Conservation (phyloP, 768 basidiomycete genomes). For the Podaxis carcinomalis region DNA sequence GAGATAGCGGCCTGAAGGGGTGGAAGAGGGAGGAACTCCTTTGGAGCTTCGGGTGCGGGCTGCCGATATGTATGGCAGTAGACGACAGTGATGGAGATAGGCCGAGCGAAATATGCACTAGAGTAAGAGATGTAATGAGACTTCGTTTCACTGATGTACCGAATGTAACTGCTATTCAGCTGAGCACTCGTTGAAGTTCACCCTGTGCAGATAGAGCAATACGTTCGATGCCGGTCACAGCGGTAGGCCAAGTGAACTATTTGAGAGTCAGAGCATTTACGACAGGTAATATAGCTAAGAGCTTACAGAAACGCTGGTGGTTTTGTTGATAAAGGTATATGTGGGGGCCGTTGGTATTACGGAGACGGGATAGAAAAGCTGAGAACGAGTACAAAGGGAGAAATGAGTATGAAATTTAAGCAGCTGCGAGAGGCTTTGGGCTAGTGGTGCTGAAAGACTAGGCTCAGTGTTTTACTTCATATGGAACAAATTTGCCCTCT, state of each 20-base stretch:
- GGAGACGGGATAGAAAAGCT: neutral
- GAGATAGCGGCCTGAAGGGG: constrained; percentile 28
- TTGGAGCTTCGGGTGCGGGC: constrained; percentile 18
- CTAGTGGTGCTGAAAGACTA: neutral
- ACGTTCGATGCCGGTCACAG: constrained; percentile 59
- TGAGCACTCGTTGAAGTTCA: constrained; percentile 64
- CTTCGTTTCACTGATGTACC: neutral
- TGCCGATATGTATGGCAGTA: constrained; percentile 45
- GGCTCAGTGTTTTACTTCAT: neutral
- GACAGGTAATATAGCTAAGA: too few relatives aligned
- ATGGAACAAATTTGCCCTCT: neutral
- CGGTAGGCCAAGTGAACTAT: constrained; percentile 50
- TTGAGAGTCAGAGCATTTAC: neutral
- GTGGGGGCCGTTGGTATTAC: constrained; percentile 24
- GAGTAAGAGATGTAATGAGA: neutral
- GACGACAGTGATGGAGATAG: constrained; percentile 55
- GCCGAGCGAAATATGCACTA: constrained; percentile 64
- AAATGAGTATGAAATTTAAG: neutral
- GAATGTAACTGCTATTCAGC: constrained; percentile 30
- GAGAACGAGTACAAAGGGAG: neutral
- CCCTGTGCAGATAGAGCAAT: constrained; percentile 67
- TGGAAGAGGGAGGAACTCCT: constrained; percentile 28
- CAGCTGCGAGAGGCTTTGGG: neutral
- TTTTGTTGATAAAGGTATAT: constrained; percentile 40
- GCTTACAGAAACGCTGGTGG: constrained; percentile 31